phyloP scores from a whole-genome alignment of 2,329 filamentous ascomycete genomes.

The Aureobasidium mangrovei region DNA sequence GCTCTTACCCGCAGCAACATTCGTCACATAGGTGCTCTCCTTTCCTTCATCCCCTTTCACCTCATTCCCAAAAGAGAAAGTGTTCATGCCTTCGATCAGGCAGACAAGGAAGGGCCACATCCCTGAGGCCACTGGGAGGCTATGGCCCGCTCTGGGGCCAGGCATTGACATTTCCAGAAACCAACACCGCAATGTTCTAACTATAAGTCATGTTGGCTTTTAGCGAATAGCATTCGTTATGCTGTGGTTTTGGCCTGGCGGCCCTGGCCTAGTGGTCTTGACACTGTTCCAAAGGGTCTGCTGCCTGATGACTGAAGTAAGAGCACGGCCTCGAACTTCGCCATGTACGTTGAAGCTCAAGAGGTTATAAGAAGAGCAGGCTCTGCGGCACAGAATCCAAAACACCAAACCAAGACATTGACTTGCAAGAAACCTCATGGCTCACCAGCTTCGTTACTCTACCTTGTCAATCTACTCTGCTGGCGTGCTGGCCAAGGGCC shows the following conservation, averaged over 20 bases:
- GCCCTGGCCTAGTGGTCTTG: slow-evolving; percentile 7
- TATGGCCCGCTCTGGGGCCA: not conserved
- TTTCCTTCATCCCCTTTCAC: not conserved
- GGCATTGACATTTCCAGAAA: slow-evolving; percentile 7
- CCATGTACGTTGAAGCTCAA: not conserved
- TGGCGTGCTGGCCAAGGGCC: slow-evolving; percentile 4
- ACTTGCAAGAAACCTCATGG: not conserved
- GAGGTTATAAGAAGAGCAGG: slow-evolving; percentile 5
- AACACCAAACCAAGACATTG: not conserved
- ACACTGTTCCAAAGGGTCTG: not conserved
- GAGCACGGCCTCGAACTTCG: slow-evolving; percentile 9
- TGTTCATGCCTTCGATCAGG: not conserved
- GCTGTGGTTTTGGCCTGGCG: not conserved
- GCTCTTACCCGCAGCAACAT: slow-evolving; percentile 3
- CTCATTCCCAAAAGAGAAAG: slow-evolving; percentile 6
- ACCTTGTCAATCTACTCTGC: not conserved
- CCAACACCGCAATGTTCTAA: slow-evolving; percentile 12
- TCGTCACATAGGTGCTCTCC: not conserved
- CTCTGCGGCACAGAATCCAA: slow-evolving; percentile 3
- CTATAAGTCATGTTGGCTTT: slow-evolving; percentile 8
- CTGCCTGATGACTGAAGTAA: slow-evolving; percentile 11
- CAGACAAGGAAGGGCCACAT: slow-evolving; percentile 8
- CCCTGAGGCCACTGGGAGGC: not conserved
- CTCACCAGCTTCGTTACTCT: not conserved
- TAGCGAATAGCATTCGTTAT: slow-evolving; percentile 7